phyloP scores from a whole-genome alignment of 306 rosid species.

The Cucurbita moschata region DNA sequence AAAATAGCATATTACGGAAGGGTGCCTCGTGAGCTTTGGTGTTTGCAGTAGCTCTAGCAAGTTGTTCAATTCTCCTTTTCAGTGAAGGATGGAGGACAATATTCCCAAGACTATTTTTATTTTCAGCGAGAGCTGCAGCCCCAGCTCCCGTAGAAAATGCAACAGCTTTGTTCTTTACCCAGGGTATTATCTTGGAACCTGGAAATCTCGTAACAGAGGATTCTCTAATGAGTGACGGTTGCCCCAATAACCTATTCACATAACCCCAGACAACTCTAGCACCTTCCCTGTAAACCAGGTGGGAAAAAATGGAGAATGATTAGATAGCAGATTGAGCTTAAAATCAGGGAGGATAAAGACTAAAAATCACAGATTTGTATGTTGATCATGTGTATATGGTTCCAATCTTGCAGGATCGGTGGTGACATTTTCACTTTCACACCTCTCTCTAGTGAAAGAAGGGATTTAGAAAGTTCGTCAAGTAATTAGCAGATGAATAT shows the following conservation, averaged over 20 bases:
- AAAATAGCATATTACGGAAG: constrained; percentile 89
- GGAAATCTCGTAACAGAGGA: constrained; percentile 83
- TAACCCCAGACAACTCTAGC: constrained; percentile 95
- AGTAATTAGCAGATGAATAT: background rate
- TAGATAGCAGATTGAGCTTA: background rate
- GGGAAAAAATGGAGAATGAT: background rate
- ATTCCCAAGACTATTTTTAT: constrained; percentile 49
- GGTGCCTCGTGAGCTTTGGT: constrained; percentile 95
- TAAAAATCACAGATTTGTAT: background rate
- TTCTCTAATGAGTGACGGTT: constrained; percentile 94
- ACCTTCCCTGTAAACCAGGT: constrained; percentile 53
- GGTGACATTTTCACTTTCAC: background rate
- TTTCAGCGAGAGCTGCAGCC: constrained; percentile 24
- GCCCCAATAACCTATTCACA: constrained; percentile 88
- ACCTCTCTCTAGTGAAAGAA: background rate
- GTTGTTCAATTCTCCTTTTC: constrained; percentile 73
- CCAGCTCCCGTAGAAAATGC: constrained; percentile 32
- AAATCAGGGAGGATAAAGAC: background rate
- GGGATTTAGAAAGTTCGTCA: background rate
- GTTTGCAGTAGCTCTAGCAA: constrained; percentile 86
- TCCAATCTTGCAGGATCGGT: background rate
- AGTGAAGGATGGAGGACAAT: constrained; percentile 85
- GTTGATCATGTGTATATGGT: background rate
- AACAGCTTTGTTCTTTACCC: constrained; percentile 44
- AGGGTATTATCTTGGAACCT: constrained; percentile 59